Percentiles rank a stretch among this genome's conserved stretches.
These are phyloP conservation scores for Lachnellula suecica DNA, from an alignment of 2,329 filamentous ascomycete species.

Conservation along the genomic window DNA sequence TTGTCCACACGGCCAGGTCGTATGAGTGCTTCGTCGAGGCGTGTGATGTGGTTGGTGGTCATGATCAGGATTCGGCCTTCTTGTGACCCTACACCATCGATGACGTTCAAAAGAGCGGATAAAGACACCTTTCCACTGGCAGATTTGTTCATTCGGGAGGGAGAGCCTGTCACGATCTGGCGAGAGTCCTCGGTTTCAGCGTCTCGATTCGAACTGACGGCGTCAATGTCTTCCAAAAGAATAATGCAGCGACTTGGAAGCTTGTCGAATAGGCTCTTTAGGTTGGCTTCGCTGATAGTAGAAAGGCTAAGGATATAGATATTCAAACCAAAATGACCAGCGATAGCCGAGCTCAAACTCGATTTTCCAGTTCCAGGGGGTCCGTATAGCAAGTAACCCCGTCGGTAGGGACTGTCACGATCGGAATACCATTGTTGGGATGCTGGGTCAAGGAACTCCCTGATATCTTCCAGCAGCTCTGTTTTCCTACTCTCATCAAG, in stretches of 20 bases:
- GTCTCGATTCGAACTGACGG: constrained; percentile 23
- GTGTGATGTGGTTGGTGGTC: constrained; percentile 64
- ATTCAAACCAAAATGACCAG: constrained; percentile 64
- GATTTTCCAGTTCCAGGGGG: constrained; percentile 79
- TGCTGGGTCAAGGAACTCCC: constrained; percentile 58
- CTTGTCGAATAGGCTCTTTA: constrained; percentile 60
- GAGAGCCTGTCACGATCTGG: constrained; percentile 12
- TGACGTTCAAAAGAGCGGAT: constrained; percentile 63
- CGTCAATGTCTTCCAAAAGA: constrained; percentile 73
- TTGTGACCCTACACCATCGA: constrained; percentile 64
- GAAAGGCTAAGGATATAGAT: constrained; percentile 70
- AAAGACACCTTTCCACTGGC: constrained; percentile 43
- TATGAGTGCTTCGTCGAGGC: constrained; percentile 58
- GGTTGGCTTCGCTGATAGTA: constrained; percentile 60
- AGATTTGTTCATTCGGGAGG: constrained; percentile 8
- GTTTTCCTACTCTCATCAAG: constrained; percentile 58
- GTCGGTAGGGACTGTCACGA: constrained; percentile 77
- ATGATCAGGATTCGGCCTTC: constrained; percentile 67
- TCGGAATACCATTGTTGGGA: constrained; percentile 75
- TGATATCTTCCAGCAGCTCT: constrained; percentile 56
- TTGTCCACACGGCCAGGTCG: constrained; percentile 66
- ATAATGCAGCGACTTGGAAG: constrained; percentile 69
- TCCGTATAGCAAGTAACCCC: constrained; percentile 78
- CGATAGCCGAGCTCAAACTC: constrained; percentile 65
- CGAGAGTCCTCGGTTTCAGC: constrained; percentile 9